Evolutionary conservation across 192 early-diverging fungal genomes (phyloP), one percentile per base, ranked within the genome.

Genomic region (Entophlyctis luteolus): DNA sequence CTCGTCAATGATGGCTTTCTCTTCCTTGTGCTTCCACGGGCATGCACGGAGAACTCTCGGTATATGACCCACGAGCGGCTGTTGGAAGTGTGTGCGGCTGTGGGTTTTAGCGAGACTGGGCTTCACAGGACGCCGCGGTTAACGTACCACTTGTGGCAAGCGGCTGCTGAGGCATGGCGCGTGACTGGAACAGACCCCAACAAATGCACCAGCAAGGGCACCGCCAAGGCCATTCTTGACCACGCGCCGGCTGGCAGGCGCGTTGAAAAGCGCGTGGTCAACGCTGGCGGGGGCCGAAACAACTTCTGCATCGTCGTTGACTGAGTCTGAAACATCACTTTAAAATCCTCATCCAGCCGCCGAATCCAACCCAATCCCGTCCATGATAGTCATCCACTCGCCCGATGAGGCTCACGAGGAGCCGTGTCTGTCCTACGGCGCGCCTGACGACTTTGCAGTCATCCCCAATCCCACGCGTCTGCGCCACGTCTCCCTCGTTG

Each of bases 11-110:
- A 63, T 12, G 89, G 90, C 23, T 68, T 89, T 25, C 75, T 93
- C 4, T 93, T 87, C 47, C 48, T 94, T 31, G 92, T 93, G 0
- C 76, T 94, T 0, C 93, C 93, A 2, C 77, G 89, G 22, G 86
- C 93, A 0, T 96, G 93, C 74, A 73, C 93, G 14, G 70, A 57
- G 34, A 96, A 96, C 66, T 94, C 92, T 12, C 81, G 93, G 0
- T 96, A 96, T 54, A 81, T 92, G 74, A 82, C 87, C 47, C 86
- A 93, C 47, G 87, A 92, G 5, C 81, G 84, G 22, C 70, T 96
- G 10, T 25, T 79, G 29, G 66, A 73, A 48, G 90, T 96, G 65
- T 75, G 87, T 68, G 48, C 45, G 0, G 82, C 81, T 8, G 70
- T 93, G 8, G 90, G 89, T 2, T 92, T 88, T 62, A 55, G 73